phyloP scores from a whole-genome alignment of 108 stramenopile genomes.

The Aurantiochytrium sp. region DNA sequence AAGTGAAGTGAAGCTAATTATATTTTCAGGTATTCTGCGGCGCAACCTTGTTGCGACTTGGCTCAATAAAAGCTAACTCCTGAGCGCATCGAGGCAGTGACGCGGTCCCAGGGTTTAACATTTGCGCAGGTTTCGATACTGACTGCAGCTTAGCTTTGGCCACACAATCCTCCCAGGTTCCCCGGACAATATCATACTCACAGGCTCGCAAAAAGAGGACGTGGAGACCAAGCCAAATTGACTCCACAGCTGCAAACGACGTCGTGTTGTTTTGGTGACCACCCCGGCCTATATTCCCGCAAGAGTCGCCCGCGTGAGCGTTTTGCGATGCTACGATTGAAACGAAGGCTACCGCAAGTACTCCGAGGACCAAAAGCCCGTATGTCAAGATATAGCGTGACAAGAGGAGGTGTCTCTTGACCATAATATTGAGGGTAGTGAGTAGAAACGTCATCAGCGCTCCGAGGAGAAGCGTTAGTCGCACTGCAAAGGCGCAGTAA shows the following conservation, averaged over 20 bases:
- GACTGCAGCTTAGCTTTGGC: background rate
- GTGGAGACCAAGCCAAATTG: background rate
- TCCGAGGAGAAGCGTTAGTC: too few relatives aligned
- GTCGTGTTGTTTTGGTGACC: background rate
- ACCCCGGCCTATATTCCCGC: background rate
- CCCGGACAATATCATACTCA: background rate
- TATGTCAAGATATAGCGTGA: background rate
- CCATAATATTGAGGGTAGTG: too few relatives aligned
- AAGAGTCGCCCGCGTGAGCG: background rate
- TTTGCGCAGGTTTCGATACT: background rate
- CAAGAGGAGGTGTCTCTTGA: too few relatives aligned
- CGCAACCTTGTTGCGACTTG: background rate
- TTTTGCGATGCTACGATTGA: background rate
- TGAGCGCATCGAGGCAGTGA: background rate
- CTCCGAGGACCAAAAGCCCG: background rate
- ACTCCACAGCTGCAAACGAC: background rate
- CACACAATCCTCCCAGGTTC: background rate
- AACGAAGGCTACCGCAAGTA: background rate
- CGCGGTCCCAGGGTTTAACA: background rate
- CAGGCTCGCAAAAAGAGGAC: background rate
- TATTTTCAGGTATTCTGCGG: background rate
- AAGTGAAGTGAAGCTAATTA: background rate
- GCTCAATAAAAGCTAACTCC: background rate
- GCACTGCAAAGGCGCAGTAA: too few relatives aligned
- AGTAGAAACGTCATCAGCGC: too few relatives aligned